Percentiles rank a stretch among this genome's conserved stretches.
These are phyloP conservation scores for Aspergillus fischeri DNA, from an alignment of 2,329 filamentous ascomycete genomes.

Conservation along the genomic window DNA sequence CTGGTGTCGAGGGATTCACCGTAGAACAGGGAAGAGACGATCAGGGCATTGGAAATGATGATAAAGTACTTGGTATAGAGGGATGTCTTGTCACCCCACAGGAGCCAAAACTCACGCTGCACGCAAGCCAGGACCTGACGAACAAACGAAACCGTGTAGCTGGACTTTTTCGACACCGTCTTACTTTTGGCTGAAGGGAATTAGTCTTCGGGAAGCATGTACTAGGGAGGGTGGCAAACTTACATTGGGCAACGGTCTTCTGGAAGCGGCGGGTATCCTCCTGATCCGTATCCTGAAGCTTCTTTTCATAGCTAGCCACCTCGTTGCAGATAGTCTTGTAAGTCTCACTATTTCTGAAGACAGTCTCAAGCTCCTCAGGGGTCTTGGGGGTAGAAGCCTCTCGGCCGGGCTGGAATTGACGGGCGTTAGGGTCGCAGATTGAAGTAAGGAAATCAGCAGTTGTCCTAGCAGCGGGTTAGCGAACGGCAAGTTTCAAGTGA, in stretches of 20 bases:
- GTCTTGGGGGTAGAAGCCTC: conserved; percentile 66
- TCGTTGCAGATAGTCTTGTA: conserved; percentile 61
- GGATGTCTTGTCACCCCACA: conserved; percentile 69
- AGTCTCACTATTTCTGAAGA: conserved; percentile 60
- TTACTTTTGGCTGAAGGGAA: conserved; percentile 50
- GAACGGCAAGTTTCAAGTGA: background rate
- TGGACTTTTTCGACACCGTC: conserved; percentile 63
- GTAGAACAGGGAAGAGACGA: conserved; percentile 77
- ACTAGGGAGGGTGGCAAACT: background rate
- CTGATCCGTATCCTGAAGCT: conserved; percentile 54
- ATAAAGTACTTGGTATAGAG: conserved; percentile 77
- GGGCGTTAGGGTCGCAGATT: conserved; percentile 68
- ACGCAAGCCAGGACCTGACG: conserved; percentile 62
- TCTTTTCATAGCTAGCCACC: conserved; percentile 57
- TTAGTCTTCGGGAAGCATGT: background rate
- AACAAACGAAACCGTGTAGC: conserved; percentile 71
- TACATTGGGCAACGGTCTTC: conserved; percentile 59
- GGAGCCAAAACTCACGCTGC: conserved; percentile 72
- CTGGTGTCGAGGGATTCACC: conserved; percentile 57
- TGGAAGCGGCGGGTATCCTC: conserved; percentile 63
- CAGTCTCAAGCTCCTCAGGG: conserved; percentile 62
- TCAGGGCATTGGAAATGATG: conserved; percentile 68
- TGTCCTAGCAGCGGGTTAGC: conserved; percentile 45
- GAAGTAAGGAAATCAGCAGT: conserved; percentile 76
- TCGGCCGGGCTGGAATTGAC: conserved; percentile 62